Evolutionary conservation across 2,329 filamentous ascomycete species (phyloP), one percentile per base, ranked within the genome.

Genomic region (Cephalotrichum gorgonifer): DNA sequence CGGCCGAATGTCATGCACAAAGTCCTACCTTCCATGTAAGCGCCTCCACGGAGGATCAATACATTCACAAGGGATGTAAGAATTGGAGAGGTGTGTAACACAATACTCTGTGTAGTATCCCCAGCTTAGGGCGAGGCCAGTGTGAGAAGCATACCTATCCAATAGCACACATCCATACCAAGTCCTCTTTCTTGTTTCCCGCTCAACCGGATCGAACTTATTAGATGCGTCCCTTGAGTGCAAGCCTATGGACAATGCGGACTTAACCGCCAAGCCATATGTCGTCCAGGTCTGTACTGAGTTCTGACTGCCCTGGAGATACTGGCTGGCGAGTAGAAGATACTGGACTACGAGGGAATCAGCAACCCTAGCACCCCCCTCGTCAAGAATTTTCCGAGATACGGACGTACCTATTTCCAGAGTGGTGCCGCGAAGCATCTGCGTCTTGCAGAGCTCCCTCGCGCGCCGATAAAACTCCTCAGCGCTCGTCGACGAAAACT

Each of bases 391-490:
- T 17, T 15, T 25, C 28, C 23, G 8, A 2, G 8, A 20, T 30
- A 28, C 22, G 45, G 33, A 47, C 58, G 47, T 53, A 68, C 66
- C 65, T 38, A 63, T 60, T 54, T 73, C 71, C 5, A 72, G 52
- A 49, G 62, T 72, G 5, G 65, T 60, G 7, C 60, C 62, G 23
- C 60, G 56, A 47, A 63, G 54, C 38, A 67, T 63, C 43, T 69
- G 61, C 17, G 61, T 62, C n/a, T 68, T 56, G 48, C 66, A 72
- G 0, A 74, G 58, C 0, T 56, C 60, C 28, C 63, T 58, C 6
- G 69, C 68, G 4, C 72, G 56, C 15, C 62, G 57, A 48, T 64
- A 74, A 52, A 65, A 73, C 5, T 68, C 54, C 26, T 72, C 64
- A 0, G 70, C n/a, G n/a, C n/a, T n/a, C n/a, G n/a, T n/a, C n/a